phyloP scores from a whole-genome alignment of 805 yeast genomes.

The Saccharomycopsis vini region DNA sequence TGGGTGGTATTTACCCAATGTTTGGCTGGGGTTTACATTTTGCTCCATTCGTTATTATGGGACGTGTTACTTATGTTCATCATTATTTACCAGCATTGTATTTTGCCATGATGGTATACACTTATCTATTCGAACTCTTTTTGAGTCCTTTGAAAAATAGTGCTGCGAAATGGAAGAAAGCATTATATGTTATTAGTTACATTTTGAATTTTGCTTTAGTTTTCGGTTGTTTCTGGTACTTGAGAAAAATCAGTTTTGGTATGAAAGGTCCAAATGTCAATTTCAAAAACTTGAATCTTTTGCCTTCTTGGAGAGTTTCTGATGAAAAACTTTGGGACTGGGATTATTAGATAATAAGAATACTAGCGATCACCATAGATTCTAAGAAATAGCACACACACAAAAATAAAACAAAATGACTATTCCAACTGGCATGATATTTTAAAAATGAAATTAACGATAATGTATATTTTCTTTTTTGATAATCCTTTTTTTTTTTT shows the following conservation, averaged over 20 bases:
- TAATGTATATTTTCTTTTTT: no score
- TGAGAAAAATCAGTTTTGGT: slow-evolving; percentile 58
- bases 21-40: slow-evolving; percentile 76
- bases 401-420: neutral
- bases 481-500: neutral
- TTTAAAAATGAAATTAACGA: neutral
- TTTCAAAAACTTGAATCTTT: slow-evolving; percentile 40
- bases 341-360: slow-evolving; percentile 6
- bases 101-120: slow-evolving; percentile 55
- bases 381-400: neutral
- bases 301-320: slow-evolving; percentile 38
- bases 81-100: slow-evolving; percentile 80
- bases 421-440: no score
- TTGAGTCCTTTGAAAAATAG: slow-evolving; percentile 27
- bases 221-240: slow-evolving; percentile 48
- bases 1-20: slow-evolving; percentile 74
- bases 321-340: slow-evolving; percentile 20
- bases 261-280: slow-evolving; percentile 41
- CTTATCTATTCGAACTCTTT: slow-evolving; percentile 43
- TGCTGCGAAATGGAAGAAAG: slow-evolving; percentile 20
- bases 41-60: slow-evolving; percentile 70
- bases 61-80: slow-evolving; percentile 79
- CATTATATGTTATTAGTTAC: slow-evolving; percentile 30
- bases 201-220: slow-evolving; percentile 33
- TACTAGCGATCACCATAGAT: neutral